These are phyloP conservation scores for Kwoniella newhampshirensis DNA, from an alignment of 768 basidiomycete genomes.

Conservation along the genomic window DNA sequence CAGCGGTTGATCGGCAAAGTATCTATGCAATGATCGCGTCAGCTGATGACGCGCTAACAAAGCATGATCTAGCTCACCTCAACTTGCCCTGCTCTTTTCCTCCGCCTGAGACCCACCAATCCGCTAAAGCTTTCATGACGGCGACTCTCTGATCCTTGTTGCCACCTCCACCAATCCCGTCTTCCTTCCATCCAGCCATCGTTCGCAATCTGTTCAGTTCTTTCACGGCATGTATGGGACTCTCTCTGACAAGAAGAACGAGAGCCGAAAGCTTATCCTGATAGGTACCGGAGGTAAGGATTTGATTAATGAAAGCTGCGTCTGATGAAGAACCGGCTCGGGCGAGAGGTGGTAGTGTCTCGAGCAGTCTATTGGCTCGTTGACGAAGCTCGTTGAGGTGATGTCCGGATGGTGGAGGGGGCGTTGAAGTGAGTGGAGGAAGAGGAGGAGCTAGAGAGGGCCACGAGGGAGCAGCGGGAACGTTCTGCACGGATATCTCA, in stretches of 20 bases:
- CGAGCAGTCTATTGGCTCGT: conserved; percentile 33
- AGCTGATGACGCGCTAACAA: neutral
- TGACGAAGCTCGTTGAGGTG: conserved; percentile 42
- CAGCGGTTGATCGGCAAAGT: conserved; percentile 84
- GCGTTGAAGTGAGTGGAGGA: conserved; percentile 22
- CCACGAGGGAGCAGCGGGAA: conserved; percentile 32
- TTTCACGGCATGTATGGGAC: conserved; percentile 79
- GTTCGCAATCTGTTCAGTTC: conserved; percentile 71
- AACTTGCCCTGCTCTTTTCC: conserved; percentile 85
- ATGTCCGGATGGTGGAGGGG: conserved; percentile 29
- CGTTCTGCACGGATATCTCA: conserved; percentile 10
- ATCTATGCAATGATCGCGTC: conserved; percentile 57
- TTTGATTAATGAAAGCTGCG: conserved; percentile 74
- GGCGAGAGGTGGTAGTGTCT: conserved; percentile 28
- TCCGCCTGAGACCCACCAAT: conserved; percentile 92
- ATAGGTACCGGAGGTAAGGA: conserved; percentile 83
- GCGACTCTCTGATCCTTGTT: conserved; percentile 84
- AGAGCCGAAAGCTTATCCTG: conserved; percentile 89
- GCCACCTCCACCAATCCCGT: conserved; percentile 53
- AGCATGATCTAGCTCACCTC: conserved; percentile 59
- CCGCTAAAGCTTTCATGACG: conserved; percentile 83
- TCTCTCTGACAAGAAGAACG: conserved; percentile 81
- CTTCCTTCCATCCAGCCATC: conserved; percentile 78
- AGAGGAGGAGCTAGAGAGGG: conserved; percentile 31
- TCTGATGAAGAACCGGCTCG: conserved; percentile 63